These are phyloP conservation scores for Kwoniella europaea DNA, from an alignment of 768 basidiomycete species.

Conservation along the genomic window DNA sequence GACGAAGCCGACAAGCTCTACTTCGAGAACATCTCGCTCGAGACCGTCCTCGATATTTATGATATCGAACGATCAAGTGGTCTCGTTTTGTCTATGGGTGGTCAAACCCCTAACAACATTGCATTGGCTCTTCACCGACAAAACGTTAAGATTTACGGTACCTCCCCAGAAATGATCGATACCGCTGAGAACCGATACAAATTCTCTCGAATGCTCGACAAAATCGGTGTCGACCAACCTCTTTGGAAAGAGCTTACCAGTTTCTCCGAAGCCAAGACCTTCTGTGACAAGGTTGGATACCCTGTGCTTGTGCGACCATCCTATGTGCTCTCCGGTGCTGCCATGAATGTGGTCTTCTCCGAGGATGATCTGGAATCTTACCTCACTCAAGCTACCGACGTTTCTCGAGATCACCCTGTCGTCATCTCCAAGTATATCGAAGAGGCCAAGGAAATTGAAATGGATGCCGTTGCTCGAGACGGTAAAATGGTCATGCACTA, in stretches of 20 bases:
- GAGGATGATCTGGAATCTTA: conserved; percentile 88
- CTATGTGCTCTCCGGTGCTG: conserved; percentile 98
- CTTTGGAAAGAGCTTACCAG: conserved; percentile 95
- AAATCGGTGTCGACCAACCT: conserved; percentile 98
- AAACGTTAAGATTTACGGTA: conserved; percentile 98
- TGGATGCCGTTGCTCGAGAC: conserved; percentile 97
- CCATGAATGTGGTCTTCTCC: conserved; percentile 99
- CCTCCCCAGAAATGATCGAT: conserved; percentile 99
- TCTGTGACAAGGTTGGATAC: conserved; percentile 92
- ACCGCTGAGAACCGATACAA: conserved; percentile 99
- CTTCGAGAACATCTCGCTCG: conserved; percentile 97
- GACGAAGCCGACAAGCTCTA: conserved; percentile 98
- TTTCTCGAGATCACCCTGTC: conserved; percentile 94
- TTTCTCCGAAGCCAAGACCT: conserved; percentile 80
- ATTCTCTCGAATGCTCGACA: conserved; percentile 95
- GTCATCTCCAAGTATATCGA: conserved; percentile 99
- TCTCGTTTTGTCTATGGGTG: conserved; percentile 96
- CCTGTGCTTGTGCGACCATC: conserved; percentile 97
- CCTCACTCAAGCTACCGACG: conserved; percentile 90
- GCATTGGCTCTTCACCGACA: conserved; percentile 92
- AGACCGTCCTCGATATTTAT: conserved; percentile 96
- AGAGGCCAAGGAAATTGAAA: conserved; percentile 99
- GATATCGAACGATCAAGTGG: conserved; percentile 86
- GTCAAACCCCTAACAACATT: conserved; percentile 98
- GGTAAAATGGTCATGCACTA: conserved; percentile 99